Base-by-base conservation (phyloP, 257 asterid genomes). In the Nicotiana sylvestris region DNA sequence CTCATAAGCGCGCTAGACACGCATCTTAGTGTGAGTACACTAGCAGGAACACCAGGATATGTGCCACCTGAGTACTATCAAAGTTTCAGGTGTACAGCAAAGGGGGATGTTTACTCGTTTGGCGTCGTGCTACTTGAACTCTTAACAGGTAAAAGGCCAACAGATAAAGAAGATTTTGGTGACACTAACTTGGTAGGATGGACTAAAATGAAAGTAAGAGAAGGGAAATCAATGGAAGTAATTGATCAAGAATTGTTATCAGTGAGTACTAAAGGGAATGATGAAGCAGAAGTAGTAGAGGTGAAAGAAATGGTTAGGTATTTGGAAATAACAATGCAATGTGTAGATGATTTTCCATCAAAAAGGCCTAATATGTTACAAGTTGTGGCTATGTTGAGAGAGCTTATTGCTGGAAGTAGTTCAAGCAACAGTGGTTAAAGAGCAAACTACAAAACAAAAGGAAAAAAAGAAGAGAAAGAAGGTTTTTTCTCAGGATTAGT, bases 61-160 rank as follows among this genome's bases (percentile, higher is more conserved):
- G 99, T 95, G 11, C 99, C 99, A 0, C 99, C 99, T 0, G 99
- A 93, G 92, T 95, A 95, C 83, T 95, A 95, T 56, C 99, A 95
- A 58, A 95, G 99, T 90, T 95, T 95, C 77, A 86, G 99, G n/a
- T 95, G 99, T 90, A 93, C 99, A 3, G 92, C 99, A 0, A 93
- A 89, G 82, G 99, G 99, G 1, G 99, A 93, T 21, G 99, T 95
- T 6, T 95, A 95, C 81, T 95, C 98, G 3, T 91, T 95, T 8
- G 98, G 99, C 4, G 99, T 95, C 10, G 90, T 93, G 1, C 92
- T 95, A 0, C 62, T 95, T 87, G 99, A 95, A 87, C 92, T 95
- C 21, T 85, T 95, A 25, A 89, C 99, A 0, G 99, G 99, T 18
- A 94, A 92, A 82, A 85, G 99, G 82, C 99, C 99, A 21, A 93